These are phyloP conservation scores for Ceratobasidium sp. DNA, from an alignment of 1,284 basidiomycete species.

Conservation along the genomic window DNA sequence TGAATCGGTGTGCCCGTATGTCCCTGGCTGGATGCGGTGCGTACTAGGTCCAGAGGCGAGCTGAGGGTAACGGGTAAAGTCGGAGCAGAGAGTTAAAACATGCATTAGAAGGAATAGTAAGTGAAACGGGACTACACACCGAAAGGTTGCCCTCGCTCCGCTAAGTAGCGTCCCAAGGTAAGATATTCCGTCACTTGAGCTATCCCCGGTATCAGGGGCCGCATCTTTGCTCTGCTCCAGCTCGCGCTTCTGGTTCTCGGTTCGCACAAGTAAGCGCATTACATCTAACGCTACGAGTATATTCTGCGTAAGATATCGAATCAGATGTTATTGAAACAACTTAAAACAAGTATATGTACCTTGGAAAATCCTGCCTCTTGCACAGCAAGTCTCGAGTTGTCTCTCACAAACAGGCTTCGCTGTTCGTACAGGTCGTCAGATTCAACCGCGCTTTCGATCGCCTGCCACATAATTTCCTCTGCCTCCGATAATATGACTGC, in stretches of 20 bases:
- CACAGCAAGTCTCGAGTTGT: background rate
- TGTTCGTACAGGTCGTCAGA: background rate
- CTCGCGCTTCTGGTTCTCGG: background rate
- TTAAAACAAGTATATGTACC: background rate
- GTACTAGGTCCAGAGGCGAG: no score
- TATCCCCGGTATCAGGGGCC: constrained; percentile 20
- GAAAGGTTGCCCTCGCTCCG: no score
- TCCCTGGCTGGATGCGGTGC: no score
- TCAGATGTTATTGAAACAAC: no score
- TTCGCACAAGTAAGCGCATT: background rate
- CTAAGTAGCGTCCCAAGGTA: constrained; percentile 21
- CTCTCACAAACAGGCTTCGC: background rate
- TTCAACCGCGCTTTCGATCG: constrained; percentile 16
- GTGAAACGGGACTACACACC: no score
- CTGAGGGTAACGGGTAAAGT: no score
- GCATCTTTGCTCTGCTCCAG: constrained; percentile 5
- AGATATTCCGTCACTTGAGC: constrained; percentile 27
- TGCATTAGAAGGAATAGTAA: no score
- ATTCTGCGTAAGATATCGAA: constrained; percentile 9
- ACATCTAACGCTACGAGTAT: constrained; percentile 1
- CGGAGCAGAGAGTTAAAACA: no score
- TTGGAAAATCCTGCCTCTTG: constrained; percentile 3
- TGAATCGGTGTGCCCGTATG: no score
- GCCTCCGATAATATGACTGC: background rate
- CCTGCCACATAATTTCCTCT: constrained; percentile 24